Percentiles rank a stretch among this genome's conserved stretches.
These are phyloP conservation scores for Aspergillus clavatus DNA, from an alignment of 2,329 filamentous ascomycete species.

Conservation along the genomic window DNA sequence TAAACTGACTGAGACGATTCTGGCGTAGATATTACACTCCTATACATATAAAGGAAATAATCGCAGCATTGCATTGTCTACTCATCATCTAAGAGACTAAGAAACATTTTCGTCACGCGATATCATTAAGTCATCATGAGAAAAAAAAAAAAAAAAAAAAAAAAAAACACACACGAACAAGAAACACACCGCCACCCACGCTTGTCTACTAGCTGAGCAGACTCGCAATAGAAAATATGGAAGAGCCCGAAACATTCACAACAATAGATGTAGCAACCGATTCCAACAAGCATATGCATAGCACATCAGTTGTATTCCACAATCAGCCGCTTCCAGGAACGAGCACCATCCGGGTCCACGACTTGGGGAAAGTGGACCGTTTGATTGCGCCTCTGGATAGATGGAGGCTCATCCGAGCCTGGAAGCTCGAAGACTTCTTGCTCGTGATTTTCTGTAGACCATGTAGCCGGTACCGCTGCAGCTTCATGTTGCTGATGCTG, in stretches of 20 bases:
- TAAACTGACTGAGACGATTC: too few species aligned
- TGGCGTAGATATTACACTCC: too few species aligned
- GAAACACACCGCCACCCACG: conserved; percentile 7
- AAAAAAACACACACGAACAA: too few species aligned
- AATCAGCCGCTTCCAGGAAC: conserved; percentile 33
- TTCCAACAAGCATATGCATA: background rate
- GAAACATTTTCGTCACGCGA: too few species aligned
- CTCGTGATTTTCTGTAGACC: conserved; percentile 7
- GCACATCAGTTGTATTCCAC: conserved; percentile 32
- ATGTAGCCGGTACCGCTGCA: conserved; percentile 8
- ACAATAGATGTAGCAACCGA: conserved; percentile 7
- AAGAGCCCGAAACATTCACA: conserved; percentile 3
- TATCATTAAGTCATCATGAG: too few species aligned
- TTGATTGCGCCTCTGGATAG: conserved; percentile 28
- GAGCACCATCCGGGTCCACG: conserved; percentile 25
- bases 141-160: too few species aligned
- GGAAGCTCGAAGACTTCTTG: conserved; percentile 10
- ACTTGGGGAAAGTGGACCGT: conserved; percentile 29
- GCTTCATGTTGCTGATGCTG: conserved; percentile 9
- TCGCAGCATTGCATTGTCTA: too few species aligned
- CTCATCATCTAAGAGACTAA: too few species aligned
- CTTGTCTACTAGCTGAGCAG: conserved; percentile 4
- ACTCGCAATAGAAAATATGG: conserved; percentile 4
- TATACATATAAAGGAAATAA: too few species aligned
- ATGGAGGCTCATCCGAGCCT: conserved; percentile 3